A percentile compares a stretch with the other conserved stretches of the same genome.
Evolutionary conservation across 108 stramenopile species (phyloP).

Genomic region (Pseudonitzschia pungens): DNA sequence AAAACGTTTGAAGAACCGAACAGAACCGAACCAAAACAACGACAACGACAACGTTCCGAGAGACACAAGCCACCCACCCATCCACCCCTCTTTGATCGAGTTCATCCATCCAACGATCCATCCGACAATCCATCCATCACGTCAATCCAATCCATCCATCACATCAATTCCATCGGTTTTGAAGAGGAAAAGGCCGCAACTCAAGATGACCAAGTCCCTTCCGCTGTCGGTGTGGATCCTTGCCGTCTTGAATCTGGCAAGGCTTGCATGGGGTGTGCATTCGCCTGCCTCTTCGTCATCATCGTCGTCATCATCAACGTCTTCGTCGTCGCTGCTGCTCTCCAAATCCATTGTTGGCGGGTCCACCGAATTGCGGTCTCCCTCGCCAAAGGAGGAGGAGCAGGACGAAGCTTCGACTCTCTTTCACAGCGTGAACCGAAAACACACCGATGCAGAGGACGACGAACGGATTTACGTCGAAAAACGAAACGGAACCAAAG

Average conservation of each 20-base stretch:
- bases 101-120: no score
- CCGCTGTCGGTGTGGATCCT: neutral
- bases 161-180: no score
- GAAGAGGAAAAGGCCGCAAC: neutral
- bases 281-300: neutral
- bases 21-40: no score
- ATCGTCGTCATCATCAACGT: no score
- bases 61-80: no score
- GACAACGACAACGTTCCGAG: no score
- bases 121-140: no score
- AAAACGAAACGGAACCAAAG: conserved; percentile 39
- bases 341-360: conserved; percentile 2
- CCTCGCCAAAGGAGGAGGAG: no score
- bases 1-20: no score
- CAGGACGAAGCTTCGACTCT: neutral
- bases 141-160: no score
- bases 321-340: neutral
- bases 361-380: neutral
- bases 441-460: conserved; percentile 1
- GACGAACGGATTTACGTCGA: conserved; percentile 23
- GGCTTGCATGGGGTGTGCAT: conserved; percentile 1
- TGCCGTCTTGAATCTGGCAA: neutral
- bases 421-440: neutral
- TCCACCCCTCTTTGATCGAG: no score
- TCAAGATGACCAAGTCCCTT: neutral